Conservation (phyloP, 1,284 basidiomycete genomes). For the Cystobasidium slooffiae region DNA sequence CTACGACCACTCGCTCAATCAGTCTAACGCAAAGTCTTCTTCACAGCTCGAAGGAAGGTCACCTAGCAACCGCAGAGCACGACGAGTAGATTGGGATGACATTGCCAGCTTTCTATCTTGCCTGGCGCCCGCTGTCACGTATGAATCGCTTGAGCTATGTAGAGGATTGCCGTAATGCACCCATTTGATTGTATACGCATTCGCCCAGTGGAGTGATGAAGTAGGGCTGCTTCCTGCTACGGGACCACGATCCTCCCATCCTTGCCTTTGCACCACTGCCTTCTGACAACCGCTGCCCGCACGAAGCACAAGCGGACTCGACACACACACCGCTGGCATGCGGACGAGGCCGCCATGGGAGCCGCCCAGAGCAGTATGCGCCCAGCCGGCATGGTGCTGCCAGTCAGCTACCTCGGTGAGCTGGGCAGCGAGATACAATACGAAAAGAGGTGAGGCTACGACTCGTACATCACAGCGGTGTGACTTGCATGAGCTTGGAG, state of each 20-base stretch:
- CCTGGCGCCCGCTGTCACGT: too few relatives aligned
- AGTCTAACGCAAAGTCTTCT: not conserved
- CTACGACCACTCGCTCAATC: not conserved
- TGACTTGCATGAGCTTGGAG: not conserved
- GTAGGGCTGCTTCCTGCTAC: too few relatives aligned
- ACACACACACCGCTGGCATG: constrained; percentile 6
- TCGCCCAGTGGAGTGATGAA: too few relatives aligned
- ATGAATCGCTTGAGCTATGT: too few relatives aligned
- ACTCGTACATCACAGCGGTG: not conserved
- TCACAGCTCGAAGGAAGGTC: constrained; percentile 43
- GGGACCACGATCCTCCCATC: too few relatives aligned
- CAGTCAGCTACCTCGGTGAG: constrained; percentile 71
- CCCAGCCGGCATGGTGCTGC: constrained; percentile 38
- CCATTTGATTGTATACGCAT: too few relatives aligned
- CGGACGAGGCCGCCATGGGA: constrained; percentile 28
- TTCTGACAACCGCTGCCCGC: not conserved
- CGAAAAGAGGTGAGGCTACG: constrained; percentile 74
- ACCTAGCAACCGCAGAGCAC: constrained; percentile 43
- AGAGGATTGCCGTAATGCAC: too few relatives aligned
- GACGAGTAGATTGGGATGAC: constrained; percentile 20
- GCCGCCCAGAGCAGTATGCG: constrained; percentile 43
- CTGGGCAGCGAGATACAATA: constrained; percentile 82
- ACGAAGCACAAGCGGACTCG: not conserved
- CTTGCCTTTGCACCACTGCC: constrained; percentile 8
- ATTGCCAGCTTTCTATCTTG: too few relatives aligned